Conservation (phyloP, 129 eudicot genomes). For the Saussurea involucrata region DNA sequence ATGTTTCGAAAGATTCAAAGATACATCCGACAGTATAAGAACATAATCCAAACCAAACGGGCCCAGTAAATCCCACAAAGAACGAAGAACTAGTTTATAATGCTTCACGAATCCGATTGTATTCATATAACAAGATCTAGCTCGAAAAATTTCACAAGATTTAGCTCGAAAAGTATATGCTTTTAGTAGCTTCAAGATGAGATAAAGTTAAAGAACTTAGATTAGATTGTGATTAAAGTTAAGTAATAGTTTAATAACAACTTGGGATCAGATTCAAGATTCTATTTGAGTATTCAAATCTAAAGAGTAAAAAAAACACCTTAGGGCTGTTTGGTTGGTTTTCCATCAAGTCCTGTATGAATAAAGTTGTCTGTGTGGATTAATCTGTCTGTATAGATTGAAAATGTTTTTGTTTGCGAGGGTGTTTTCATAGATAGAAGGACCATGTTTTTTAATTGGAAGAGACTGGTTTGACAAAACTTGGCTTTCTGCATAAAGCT, state of each 20-base stretch:
- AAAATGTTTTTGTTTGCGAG: too few relatives aligned
- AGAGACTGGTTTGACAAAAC: too few relatives aligned
- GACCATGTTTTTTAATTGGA: too few relatives aligned
- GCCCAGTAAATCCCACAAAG: background rate
- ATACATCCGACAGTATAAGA: background rate
- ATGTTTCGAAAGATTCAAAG: background rate
- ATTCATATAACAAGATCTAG: background rate
- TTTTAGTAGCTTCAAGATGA: conserved; percentile 11
- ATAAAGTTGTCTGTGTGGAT: too few relatives aligned
- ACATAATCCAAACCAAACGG: background rate
- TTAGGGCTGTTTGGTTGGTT: too few relatives aligned
- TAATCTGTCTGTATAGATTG: too few relatives aligned
- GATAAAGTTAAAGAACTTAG: conserved; percentile 18
- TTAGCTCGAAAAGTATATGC: background rate
- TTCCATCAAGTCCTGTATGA: too few relatives aligned
- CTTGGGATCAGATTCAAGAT: conserved; percentile 12
- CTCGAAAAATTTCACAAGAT: background rate
- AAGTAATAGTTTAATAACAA: conserved; percentile 22
- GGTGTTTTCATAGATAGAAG: too few relatives aligned
- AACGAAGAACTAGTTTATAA: background rate
- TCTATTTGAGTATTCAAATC: conserved; percentile 9
- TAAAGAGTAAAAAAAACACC: conserved; percentile 10
- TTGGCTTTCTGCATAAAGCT: too few relatives aligned
- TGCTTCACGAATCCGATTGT: background rate
- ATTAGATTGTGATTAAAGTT: background rate